Percentiles rank a stretch among this genome's conserved stretches.
Conservation (phyloP, 805 yeast genomes). For the Monosporozyma yasuniensis region DNA sequence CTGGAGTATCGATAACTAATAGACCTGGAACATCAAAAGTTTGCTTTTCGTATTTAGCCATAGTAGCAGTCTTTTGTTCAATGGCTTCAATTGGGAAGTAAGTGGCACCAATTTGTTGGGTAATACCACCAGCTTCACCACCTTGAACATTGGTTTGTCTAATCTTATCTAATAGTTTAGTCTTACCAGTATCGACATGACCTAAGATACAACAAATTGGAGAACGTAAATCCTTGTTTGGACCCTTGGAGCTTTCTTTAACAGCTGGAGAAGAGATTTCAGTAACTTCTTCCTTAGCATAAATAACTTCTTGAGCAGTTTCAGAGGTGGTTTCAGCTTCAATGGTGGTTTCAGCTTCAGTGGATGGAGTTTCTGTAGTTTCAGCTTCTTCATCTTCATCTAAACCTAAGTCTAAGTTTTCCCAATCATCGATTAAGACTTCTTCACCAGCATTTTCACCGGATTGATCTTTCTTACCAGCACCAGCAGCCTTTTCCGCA, state of each 20-base stretch:
- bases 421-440: conserved; percentile 80
- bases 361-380: too few relatives aligned
- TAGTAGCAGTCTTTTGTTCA: conserved; percentile 80
- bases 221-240: conserved; percentile 66
- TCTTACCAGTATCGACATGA: conserved; percentile 99
- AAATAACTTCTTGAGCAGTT: conserved; percentile 16
- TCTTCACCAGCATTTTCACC: conserved; percentile 40
- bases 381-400: conserved; percentile 35
- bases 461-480: conserved; percentile 16
- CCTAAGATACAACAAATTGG: conserved; percentile 99
- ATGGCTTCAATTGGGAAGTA: conserved; percentile 96
- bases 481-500: conserved; percentile 22
- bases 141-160: conserved; percentile 99
- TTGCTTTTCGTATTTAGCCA: conserved; percentile 78
- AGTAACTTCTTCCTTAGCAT: conserved; percentile 22
- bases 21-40: conserved; percentile 94
- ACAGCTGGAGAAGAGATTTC: conserved; percentile 19
- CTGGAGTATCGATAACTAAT: conserved; percentile 95
- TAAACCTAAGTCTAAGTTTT: conserved; percentile 52
- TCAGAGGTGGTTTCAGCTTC: conserved; percentile 24
- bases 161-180: conserved; percentile 89
- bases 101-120: conserved; percentile 99
- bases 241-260: conserved; percentile 15
- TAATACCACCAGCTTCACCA: conserved; percentile 99
- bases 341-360: conserved; percentile 17